Base-by-base conservation (phyloP, 2,329 filamentous ascomycete genomes). In the Chaetomiaceae sp. region DNA sequence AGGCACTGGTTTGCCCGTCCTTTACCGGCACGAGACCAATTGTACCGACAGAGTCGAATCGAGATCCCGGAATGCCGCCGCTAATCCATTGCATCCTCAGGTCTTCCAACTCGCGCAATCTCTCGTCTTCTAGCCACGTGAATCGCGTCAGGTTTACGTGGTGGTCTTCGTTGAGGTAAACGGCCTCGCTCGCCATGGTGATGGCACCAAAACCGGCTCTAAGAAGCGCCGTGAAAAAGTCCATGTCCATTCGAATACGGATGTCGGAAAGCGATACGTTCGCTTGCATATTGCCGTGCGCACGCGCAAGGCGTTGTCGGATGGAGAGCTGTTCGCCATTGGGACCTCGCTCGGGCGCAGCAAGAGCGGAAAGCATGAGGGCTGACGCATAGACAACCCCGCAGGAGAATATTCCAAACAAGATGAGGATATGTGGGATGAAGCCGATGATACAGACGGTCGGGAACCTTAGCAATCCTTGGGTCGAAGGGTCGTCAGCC, bases 401-500 rank as follows among this genome's bases (percentile, higher is more conserved):
- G 66, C 94, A 97, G 14, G 86, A 73, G 5, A 82, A 54, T 42
- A 96, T 96, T 0, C 92, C 94, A 7, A 80, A 63, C 1, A 97
- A 71, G 11, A 97, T 89, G 21, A 96, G 74, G n/a, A 97, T 77
- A 68, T 97, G 92, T 1, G 94, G 94, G 32, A 97, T 87, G 67
- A 97, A 96, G 1, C 92, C 90, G 27, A 97, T 87, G 54, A 97
- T 90, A 64, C 89, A 96, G 36, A 97, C 90, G 0, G 91, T 96
- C 3, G 94, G 94, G 60, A 95, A 96, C 56, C 89, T 82, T 37
- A 96, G 75, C 10, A 96, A 76, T 4, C 89, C 86, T 64, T 84
- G 80, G 20, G 73, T 73, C 0, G 73, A 67, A 5, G 83, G 69
- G 55, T 88, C 81, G 29, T 85, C 80, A 14, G 82, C 64, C 5